Evolutionary conservation across 768 basidiomycete species (phyloP), one percentile per base, ranked within the genome.

Genomic region (Clathrus columnatus): DNA sequence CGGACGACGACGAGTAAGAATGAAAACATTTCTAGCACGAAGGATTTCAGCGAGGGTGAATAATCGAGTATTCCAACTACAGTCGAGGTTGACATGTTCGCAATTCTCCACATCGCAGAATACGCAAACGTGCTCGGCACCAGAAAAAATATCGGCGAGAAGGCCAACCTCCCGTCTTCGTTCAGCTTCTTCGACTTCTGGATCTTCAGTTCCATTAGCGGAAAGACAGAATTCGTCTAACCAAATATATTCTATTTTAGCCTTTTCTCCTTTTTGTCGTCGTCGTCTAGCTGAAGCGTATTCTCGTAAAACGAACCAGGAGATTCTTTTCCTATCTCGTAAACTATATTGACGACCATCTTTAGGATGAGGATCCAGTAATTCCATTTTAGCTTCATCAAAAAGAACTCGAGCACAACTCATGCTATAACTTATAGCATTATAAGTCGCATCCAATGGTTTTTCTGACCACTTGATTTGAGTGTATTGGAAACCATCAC

Each of bases 41-140:
- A 64, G 45, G 23, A 64, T 62, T 45, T 64, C 63, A 5, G 63
- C 24, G n/a, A 64, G 51, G 8, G 63, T 60, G 26, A 54, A 62
- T 16, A 64, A 28, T 2, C 63, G 61, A 2, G 30, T 36, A 11
- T 57, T 60, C 63, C 63, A 64, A 14, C 45, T 52, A 36, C 63
- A 64, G 10, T 43, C 51, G 14, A 56, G 26, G 28, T 42, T 30
- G 14, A 56, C 58, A 48, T 64, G 63, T 18, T 57, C 50, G 51
- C 63, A 64, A 6, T 51, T 54, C 10, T n/a, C 14, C 21, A 26
- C 26, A 44, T 57, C 23, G 52, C 63, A 64, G 51, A 64, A 64
- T 4, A 64, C 60, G 7, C 44, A 52, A 10, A 64, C 63, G 16
- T 56, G 27, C 5, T 51, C 10, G n/a, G 63, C 63, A 7, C 50